phyloP scores from a whole-genome alignment of 1,139 yeast species.

The Wickerhamomyces sp. region DNA sequence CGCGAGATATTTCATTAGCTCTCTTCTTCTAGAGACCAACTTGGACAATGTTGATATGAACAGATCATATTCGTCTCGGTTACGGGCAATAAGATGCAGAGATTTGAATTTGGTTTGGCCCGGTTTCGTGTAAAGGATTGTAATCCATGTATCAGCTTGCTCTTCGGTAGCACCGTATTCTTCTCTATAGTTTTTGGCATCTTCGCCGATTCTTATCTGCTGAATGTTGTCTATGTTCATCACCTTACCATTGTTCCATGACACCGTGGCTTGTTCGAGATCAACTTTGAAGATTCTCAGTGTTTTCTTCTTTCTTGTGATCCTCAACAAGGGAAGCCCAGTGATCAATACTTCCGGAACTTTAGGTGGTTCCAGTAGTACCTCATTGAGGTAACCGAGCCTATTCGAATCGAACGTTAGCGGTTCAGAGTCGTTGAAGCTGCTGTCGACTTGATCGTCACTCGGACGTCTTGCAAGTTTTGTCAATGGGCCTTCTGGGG shows the following conservation, averaged over 20 bases:
- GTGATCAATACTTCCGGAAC: slow-evolving; percentile 29
- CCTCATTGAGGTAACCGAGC: slow-evolving; percentile 6
- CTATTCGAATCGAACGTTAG: slow-evolving; percentile 2
- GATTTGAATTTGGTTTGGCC: slow-evolving; percentile 50
- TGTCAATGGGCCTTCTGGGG: slow-evolving; percentile 23
- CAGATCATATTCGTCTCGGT: slow-evolving; percentile 52
- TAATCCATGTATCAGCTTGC: slow-evolving; percentile 67
- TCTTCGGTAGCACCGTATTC: slow-evolving; percentile 72
- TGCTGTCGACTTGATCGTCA: slow-evolving; percentile 1
- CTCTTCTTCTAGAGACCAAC: slow-evolving; percentile 43
- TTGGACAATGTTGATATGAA: slow-evolving; percentile 43
- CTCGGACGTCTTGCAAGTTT: slow-evolving; percentile 8
- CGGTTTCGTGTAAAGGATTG: slow-evolving; percentile 56
- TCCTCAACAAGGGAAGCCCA: slow-evolving; percentile 47
- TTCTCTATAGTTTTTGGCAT: slow-evolving; percentile 80
- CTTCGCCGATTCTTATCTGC: slow-evolving; percentile 58
- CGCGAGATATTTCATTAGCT: slow-evolving; percentile 47
- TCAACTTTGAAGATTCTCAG: slow-evolving; percentile 44
- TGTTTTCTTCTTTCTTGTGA: slow-evolving; percentile 65
- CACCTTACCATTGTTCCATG: slow-evolving; percentile 48
- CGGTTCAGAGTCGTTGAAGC: background rate
- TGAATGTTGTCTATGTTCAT: slow-evolving; percentile 70
- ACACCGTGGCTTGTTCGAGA: slow-evolving; percentile 36
- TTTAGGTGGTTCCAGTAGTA: slow-evolving; percentile 17
- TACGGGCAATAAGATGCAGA: slow-evolving; percentile 71